Evolutionary conservation across 257 asterid genomes (phyloP).

Genomic region (Marsdenia floribunda): DNA sequence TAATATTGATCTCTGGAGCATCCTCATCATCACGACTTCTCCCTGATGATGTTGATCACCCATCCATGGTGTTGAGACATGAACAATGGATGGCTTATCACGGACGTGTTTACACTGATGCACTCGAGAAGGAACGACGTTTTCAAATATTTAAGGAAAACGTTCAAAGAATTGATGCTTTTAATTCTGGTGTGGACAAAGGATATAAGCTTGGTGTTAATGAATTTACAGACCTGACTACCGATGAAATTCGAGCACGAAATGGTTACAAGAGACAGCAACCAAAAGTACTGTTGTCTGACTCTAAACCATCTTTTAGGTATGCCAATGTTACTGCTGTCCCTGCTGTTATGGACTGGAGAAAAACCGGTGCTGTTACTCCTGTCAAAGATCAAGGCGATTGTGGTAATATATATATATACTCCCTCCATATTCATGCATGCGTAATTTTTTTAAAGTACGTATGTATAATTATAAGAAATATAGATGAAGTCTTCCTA

Average conservation of each 20-base stretch:
- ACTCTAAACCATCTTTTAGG: constrained; percentile 15
- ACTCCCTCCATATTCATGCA: too few species aligned
- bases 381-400: constrained; percentile 39
- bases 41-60: not conserved
- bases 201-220: constrained; percentile 33
- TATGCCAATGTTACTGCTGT: constrained; percentile 27
- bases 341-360: constrained; percentile 33
- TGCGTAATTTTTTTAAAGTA: too few species aligned
- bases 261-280: constrained; percentile 27
- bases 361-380: constrained; percentile 38
- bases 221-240: constrained; percentile 29
- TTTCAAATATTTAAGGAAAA: constrained; percentile 33
- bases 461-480: too few species aligned
- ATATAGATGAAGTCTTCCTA: too few species aligned
- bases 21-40: constrained; percentile 16
- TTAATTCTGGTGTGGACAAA: constrained; percentile 21
- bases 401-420: constrained; percentile 28
- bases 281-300: not conserved
- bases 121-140: constrained; percentile 24
- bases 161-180: constrained; percentile 34
- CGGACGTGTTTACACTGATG: constrained; percentile 22
- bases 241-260: constrained; percentile 32
- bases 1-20: constrained; percentile 11
- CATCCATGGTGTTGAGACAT: constrained; percentile 27
- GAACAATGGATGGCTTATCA: constrained; percentile 37